Base-by-base conservation (phyloP, 139 green algal species). In the Klebsormidium nitens region DNA sequence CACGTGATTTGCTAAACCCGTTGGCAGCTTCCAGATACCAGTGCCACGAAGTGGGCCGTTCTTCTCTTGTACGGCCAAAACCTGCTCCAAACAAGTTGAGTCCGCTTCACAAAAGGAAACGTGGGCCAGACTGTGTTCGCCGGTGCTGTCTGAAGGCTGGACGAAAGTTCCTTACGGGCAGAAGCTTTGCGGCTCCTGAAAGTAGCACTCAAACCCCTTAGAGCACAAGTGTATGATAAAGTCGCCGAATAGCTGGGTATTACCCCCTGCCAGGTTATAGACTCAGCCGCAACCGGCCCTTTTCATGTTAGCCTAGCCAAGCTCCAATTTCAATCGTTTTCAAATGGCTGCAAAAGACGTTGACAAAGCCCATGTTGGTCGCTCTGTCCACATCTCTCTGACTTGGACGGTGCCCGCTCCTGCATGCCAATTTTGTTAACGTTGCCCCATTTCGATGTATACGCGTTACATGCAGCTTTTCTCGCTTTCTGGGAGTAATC, bases 11-110 rank as follows among this genome's bases (percentile, higher is more conserved):
- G 79, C 47, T 0, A 85, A 34, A 1, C 79, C 79, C 19, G 79
- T 85, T 1, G 79, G 79, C 63, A 85, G 56, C 66, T 85, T 85
- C 79, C 79, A 85, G n/a, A 84, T 46, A 29, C 66, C 60, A 57
- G 42, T 47, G 17, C 76, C 57, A 6, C 39, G 26, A 31, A 82
- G 63, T 23, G 76, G 76, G 23, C 79, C 79, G 34, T 75, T 66
- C 44, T 56, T 56, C 59, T 85, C 79, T 35, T 85, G 77, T 36
- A 85, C 76, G n/a, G 74, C 62, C 2, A 85, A 64, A 55, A 85
- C 40, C 36, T 78, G 46, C 49, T 31, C 23, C 44, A 52, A n/a
- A n/a, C n/a, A n/a, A n/a, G n/a, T n/a, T n/a, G n/a, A n/a, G n/a
- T n/a, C n/a, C n/a, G n/a, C n/a, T n/a, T 17, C 44, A 52, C 17